These are phyloP conservation scores for Cladosporium velox DNA, from an alignment of 2,329 filamentous ascomycete genomes.

Conservation along the genomic window DNA sequence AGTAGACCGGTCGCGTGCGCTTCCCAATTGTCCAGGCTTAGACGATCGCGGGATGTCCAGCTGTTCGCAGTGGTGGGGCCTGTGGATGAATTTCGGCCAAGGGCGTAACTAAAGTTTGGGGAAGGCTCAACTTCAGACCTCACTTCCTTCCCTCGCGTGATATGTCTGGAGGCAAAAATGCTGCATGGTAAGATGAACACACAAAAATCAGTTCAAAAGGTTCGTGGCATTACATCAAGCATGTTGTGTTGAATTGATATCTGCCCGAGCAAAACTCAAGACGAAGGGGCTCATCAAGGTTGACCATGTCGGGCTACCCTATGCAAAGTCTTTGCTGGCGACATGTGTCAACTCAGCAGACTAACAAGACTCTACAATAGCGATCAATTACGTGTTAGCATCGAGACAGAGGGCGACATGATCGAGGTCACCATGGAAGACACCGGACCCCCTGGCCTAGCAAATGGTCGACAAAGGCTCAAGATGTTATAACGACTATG, in stretches of 20 bases:
- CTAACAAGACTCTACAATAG: background rate
- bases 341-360: background rate
- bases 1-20: background rate
- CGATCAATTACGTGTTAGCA: background rate
- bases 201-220: background rate
- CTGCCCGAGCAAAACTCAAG: background rate
- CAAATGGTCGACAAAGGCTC: background rate
- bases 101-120: conserved; percentile 2
- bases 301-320: background rate
- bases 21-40: background rate
- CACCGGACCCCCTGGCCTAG: background rate
- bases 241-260: background rate
- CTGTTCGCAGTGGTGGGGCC: conserved; percentile 17
- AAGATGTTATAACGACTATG: background rate
- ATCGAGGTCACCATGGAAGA: background rate
- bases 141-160: background rate
- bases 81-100: conserved; percentile 15
- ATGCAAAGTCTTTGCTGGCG: background rate
- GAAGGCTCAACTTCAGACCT: conserved; percentile 2
- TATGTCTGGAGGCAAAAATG: background rate
- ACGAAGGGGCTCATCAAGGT: background rate
- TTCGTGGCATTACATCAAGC: background rate
- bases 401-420: background rate
- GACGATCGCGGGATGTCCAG: conserved; percentile 13
- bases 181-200: background rate